Percentiles rank a stretch among this genome's conserved stretches.
Conservation (phyloP, 257 asterid genomes). For the Euphrasia confusa region DNA sequence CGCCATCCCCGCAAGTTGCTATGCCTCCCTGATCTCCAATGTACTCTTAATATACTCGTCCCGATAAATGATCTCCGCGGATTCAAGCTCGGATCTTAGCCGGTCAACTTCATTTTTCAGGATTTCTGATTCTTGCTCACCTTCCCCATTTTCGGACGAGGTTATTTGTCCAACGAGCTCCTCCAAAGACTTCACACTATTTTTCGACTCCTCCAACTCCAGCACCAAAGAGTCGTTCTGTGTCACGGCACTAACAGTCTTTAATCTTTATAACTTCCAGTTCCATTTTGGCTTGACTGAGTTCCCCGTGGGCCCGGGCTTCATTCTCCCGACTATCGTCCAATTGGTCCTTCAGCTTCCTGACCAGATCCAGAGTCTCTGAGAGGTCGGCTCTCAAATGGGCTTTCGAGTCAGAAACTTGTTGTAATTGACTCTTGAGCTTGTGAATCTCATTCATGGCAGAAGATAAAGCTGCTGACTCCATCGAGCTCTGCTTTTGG, state of each 20-base stretch:
- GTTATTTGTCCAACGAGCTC: conserved; percentile 35
- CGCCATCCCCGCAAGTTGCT: conserved; percentile 51
- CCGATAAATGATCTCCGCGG: conserved; percentile 58
- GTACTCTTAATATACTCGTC: conserved; percentile 69
- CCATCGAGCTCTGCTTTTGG: conserved; percentile 69
- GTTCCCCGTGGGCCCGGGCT: conserved; percentile 49
- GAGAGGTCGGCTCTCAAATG: conserved; percentile 57
- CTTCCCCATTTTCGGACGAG: conserved; percentile 18
- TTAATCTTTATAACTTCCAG: conserved; percentile 42
- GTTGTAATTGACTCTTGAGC: conserved; percentile 61
- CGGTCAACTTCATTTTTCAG: conserved; percentile 39
- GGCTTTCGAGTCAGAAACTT: conserved; percentile 56
- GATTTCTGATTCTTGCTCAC: conserved; percentile 17
- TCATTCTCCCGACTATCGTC: conserved; percentile 55
- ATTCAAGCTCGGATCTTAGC: conserved; percentile 50
- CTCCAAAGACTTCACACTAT: conserved; percentile 47
- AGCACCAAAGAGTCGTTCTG: conserved; percentile 37
- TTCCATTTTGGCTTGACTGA: conserved; percentile 43
- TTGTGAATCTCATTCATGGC: conserved; percentile 68
- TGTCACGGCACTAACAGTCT: conserved; percentile 34
- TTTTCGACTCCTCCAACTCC: conserved; percentile 62
- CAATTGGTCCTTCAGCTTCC: conserved; percentile 52
- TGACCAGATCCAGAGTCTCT: conserved; percentile 49
- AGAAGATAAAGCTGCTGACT: conserved; percentile 62
- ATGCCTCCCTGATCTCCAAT: conserved; percentile 57